Evolutionary conservation across 1,139 yeast species (phyloP).

Genomic region (Geotrichum bryndzae): DNA sequence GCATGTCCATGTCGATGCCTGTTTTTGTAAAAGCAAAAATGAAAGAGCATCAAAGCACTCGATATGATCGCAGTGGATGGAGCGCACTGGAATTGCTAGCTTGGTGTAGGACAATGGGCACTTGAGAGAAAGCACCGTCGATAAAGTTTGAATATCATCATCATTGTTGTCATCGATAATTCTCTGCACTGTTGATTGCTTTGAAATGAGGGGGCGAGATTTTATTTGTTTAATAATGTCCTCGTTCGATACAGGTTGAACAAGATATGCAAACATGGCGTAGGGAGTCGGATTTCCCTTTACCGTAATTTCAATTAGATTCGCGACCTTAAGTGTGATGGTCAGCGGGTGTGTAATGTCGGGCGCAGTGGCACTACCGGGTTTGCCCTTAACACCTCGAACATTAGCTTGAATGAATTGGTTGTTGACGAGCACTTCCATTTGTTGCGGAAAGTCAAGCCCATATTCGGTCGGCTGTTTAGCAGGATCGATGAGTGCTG

Average conservation of each 20-base stretch:
- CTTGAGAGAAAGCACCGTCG: slow-evolving; percentile 34
- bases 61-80: slow-evolving; percentile 37
- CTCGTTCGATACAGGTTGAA: slow-evolving; percentile 22
- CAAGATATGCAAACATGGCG: slow-evolving; percentile 30
- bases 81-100: slow-evolving; percentile 36
- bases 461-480: neutral
- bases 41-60: slow-evolving; percentile 41
- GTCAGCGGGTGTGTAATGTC: slow-evolving; percentile 31
- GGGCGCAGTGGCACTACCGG: slow-evolving; percentile 38
- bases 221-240: slow-evolving; percentile 28
- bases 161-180: slow-evolving; percentile 30
- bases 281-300: slow-evolving; percentile 19
- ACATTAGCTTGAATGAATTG: neutral
- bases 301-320: slow-evolving; percentile 27
- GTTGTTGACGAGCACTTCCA: slow-evolving; percentile 4
- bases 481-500: slow-evolving; percentile 1
- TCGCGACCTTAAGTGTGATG: slow-evolving; percentile 16
- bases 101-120: slow-evolving; percentile 39
- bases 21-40: slow-evolving; percentile 38
- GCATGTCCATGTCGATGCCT: slow-evolving; percentile 42
- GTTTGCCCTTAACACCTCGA: slow-evolving; percentile 35
- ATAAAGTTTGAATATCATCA: slow-evolving; percentile 38
- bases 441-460: slow-evolving; percentile 3
- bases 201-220: slow-evolving; percentile 29
- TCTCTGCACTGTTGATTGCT: slow-evolving; percentile 27